Conservation (phyloP, 1,284 basidiomycete species). For the Cutaneotrichosporon cyanovorans region DNA sequence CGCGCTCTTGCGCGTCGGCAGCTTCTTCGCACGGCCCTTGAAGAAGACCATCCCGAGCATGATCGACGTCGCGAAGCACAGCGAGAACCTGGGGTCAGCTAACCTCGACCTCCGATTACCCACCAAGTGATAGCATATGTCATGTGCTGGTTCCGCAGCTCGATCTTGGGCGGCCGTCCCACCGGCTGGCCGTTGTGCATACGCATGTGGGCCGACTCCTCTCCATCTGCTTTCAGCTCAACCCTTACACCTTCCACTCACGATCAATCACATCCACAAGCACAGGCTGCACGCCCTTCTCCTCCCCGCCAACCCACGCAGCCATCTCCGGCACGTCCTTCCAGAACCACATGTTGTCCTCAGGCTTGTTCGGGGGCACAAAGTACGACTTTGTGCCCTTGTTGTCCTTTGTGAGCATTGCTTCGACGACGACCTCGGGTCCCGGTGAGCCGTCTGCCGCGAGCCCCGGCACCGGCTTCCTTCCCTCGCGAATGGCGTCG, state of each 20-base stretch:
- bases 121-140: constrained; percentile 95
- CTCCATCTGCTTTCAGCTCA: constrained; percentile 55
- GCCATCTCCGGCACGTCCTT: constrained; percentile 77
- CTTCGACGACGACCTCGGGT: constrained; percentile 46
- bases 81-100: constrained; percentile 43
- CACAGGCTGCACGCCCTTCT: constrained; percentile 67
- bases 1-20: constrained; percentile 7
- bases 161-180: constrained; percentile 74
- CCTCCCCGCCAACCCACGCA: constrained; percentile 62
- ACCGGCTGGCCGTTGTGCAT: constrained; percentile 72
- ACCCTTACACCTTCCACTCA: constrained; percentile 12
- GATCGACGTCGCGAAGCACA: constrained; percentile 46
- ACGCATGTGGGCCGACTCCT: constrained; percentile 58
- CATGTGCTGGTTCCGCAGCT: constrained; percentile 88
- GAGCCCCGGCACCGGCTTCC: constrained; percentile 47
- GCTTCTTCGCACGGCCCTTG: constrained; percentile 25
- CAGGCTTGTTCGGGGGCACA: constrained; percentile 79
- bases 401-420: constrained; percentile 63
- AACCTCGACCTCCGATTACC: neutral
- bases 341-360: constrained; percentile 85
- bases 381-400: constrained; percentile 55
- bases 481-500: constrained; percentile 40
- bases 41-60: constrained; percentile 46
- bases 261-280: constrained; percentile 66
- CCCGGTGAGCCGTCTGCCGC: constrained; percentile 18